Percentiles rank a stretch among this genome's conserved stretches.
phyloP scores from a whole-genome alignment of 768 basidiomycete genomes.

The Kwoniella sp. region DNA sequence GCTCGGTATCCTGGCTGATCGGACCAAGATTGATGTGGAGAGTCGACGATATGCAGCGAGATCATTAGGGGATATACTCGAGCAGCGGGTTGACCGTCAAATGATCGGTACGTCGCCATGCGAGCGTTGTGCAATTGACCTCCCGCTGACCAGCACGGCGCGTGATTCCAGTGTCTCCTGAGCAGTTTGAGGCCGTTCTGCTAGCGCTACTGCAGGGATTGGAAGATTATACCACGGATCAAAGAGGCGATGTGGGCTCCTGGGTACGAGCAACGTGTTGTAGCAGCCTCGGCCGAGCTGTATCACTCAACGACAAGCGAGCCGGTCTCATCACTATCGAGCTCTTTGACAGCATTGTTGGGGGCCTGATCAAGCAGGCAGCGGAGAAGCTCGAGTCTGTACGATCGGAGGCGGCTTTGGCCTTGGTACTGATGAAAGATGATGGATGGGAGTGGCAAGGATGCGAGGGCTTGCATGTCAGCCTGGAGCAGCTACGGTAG shows the following conservation, averaged over 20 bases:
- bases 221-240: conserved; percentile 85
- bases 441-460: conserved; percentile 12
- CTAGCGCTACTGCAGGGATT: conserved; percentile 63
- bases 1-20: conserved; percentile 21
- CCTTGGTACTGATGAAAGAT: conserved; percentile 8
- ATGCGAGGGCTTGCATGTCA: neutral
- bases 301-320: neutral
- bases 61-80: conserved; percentile 26
- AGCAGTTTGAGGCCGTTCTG: conserved; percentile 35
- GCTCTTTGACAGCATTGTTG: conserved; percentile 33
- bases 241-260: conserved; percentile 94
- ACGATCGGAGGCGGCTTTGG: conserved; percentile 63
- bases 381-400: conserved; percentile 88
- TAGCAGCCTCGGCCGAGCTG: conserved; percentile 55
- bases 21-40: conserved; percentile 45
- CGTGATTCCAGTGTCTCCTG: neutral
- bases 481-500: conserved; percentile 12
- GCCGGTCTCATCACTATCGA: conserved; percentile 3
- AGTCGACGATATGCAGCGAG: conserved; percentile 34
- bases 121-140: neutral
- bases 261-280: conserved; percentile 83
- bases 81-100: neutral
- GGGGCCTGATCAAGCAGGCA: conserved; percentile 77
- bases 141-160: no score
- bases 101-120: conserved; percentile 17